Evolutionary conservation across 345 rosid species (phyloP).

Genomic region (Brassica napus): Da-Ae NC_063434.1:3622001-3622500

Average conservation of each 20-base stretch:
- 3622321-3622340: conserved; percentile 82
- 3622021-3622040: not conserved
- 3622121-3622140: conserved; percentile 89
- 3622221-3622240: not conserved
- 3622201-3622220: conserved; percentile 73
- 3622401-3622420: not conserved
- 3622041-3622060: conserved; percentile 56
- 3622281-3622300: conserved; percentile 85
- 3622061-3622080: conserved; percentile 96
- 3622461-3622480: conserved; percentile 81
- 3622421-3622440: conserved; percentile 21
- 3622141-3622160: conserved; percentile 95
- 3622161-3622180: conserved; percentile 95
- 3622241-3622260: not conserved
- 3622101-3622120: conserved; percentile 94
- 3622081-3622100: conserved; percentile 94
- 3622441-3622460: conserved; percentile 93
- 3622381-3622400: conserved; percentile 30
- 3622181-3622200: conserved; percentile 78
- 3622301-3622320: conserved; percentile 78
- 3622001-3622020: not conserved
- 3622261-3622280: not conserved
- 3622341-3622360: conserved; percentile 96
- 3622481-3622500: conserved; percentile 77
- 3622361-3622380: conserved; percentile 73